Base-by-base conservation (phyloP, 73 alveolate genomes). In the Blepharisma japonicum region DNA sequence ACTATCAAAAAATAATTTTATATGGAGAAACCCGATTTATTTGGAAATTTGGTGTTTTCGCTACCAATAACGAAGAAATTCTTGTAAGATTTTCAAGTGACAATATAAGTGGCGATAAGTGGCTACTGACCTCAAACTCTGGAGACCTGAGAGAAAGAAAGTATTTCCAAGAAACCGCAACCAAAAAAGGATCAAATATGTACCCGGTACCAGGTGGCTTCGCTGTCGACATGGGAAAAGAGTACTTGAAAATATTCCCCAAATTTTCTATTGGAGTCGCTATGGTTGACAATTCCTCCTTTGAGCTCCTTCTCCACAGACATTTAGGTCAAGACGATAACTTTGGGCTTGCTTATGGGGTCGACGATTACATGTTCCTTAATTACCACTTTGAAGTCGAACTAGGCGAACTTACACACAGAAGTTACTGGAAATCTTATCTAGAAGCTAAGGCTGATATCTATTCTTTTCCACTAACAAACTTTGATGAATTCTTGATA, bases 261-360 rank as follows among this genome's bases (percentile, higher is more conserved):
- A 61, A 25, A 48, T 61, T 61, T 61, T 39, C 74, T 18, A 8
- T 2, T 14, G 74, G 74, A 61, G 74, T 25, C 0, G 49, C n/a
- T 8, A 14, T 61, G 14, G 49, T 25, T 2, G 46, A 25, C 11
- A 61, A 25, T 61, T 8, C 14, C 47, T 61, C 11, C 5, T 61
- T 61, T 25, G 74, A 61, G 23, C 74, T 61, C 47, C 74, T 14
- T 25, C 47, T 61, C 2, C 74, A 61, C 47, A 61, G 74, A 25
- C 14, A 61, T 25, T 48, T 39, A 18, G 49, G 23, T 2, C 14
- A 25, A 9, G 74, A 61, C 23, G 74, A 61, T 61, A 39, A 14
- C 18, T 39, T 61, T 14, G 74, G 74, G 39, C 74, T 61, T 25
- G 74, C 47, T 14, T 61, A 20, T 20, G 47, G 47, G 11, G n/a